These are phyloP conservation scores for Crucibulum laeve DNA, from an alignment of 768 basidiomycete species.

Conservation along the genomic window DNA sequence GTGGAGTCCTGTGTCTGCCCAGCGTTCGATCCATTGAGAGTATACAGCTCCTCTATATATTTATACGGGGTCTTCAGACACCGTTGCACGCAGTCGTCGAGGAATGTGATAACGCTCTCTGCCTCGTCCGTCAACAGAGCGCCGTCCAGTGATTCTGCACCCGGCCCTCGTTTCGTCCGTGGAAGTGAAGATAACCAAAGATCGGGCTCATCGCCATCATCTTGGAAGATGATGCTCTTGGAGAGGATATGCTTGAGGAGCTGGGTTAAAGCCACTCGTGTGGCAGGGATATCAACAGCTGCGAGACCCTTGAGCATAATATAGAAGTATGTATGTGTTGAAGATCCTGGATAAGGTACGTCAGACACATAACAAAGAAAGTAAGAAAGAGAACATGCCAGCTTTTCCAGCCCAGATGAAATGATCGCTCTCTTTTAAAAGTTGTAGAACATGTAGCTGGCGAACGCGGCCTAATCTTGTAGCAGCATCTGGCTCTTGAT, in stretches of 20 bases:
- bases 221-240: slow-evolving; percentile 75
- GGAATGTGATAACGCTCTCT: slow-evolving; percentile 54
- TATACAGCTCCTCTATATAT: slow-evolving; percentile 72
- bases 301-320: slow-evolving; percentile 67
- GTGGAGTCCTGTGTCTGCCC: slow-evolving; percentile 1
- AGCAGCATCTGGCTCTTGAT: slow-evolving; percentile 19
- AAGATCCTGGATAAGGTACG: slow-evolving; percentile 25
- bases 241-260: slow-evolving; percentile 67
- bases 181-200: slow-evolving; percentile 76
- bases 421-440: slow-evolving; percentile 74
- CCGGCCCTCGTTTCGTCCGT: slow-evolving; percentile 24
- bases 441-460: slow-evolving; percentile 72
- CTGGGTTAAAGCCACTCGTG: slow-evolving; percentile 38
- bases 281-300: slow-evolving; percentile 42
- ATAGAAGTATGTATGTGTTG: slow-evolving; percentile 63
- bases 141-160: slow-evolving; percentile 46
- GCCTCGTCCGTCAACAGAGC: slow-evolving; percentile 51
- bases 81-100: slow-evolving; percentile 84
- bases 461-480: slow-evolving; percentile 40
- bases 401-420: slow-evolving; percentile 77
- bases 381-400: slow-evolving; percentile 36
- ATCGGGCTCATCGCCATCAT: slow-evolving; percentile 62
- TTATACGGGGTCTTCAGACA: slow-evolving; percentile 81
- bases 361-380: background rate
- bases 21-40: slow-evolving; percentile 18